A percentile compares a stretch with the other conserved stretches of the same genome.
Evolutionary conservation across 495 filamentous ascomycete species (phyloP).

Genomic region (Tuber borchii): DNA sequence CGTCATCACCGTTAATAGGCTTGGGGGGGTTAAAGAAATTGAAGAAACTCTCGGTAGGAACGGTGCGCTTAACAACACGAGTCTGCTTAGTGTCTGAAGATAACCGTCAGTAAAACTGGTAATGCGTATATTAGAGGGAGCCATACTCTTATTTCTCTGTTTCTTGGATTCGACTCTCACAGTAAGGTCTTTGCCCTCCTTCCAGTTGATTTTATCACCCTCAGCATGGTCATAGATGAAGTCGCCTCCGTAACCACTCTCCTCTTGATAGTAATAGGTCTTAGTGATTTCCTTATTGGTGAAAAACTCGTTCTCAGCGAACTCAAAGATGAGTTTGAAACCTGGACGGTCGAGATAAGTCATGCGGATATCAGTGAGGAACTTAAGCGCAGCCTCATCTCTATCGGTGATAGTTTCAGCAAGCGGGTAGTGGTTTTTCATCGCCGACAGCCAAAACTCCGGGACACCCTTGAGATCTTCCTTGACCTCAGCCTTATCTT

Average conservation of each 20-base stretch:
- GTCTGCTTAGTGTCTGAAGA: constrained; percentile 91
- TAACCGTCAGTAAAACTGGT: background rate
- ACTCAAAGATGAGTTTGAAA: constrained; percentile 97
- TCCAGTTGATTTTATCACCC: constrained; percentile 97
- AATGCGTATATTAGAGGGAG: background rate
- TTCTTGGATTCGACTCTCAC: constrained; percentile 96
- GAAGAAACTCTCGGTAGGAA: constrained; percentile 98
- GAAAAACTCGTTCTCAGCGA: constrained; percentile 90
- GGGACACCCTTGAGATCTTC: constrained; percentile 67
- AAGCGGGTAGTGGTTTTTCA: constrained; percentile 97
- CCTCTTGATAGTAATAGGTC: constrained; percentile 98
- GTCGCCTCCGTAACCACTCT: constrained; percentile 95
- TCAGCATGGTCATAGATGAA: constrained; percentile 99
- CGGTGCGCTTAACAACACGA: constrained; percentile 95
- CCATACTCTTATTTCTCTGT: constrained; percentile 97
- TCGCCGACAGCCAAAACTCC: constrained; percentile 98
- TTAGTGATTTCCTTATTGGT: constrained; percentile 94
- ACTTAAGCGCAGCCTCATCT: constrained; percentile 86
- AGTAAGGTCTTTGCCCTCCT: constrained; percentile 83
- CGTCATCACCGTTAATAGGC: constrained; percentile 67
- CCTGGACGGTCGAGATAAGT: constrained; percentile 97
- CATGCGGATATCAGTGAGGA: constrained; percentile 92
- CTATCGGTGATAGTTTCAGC: constrained; percentile 97
- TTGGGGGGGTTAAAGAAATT: constrained; percentile 98
- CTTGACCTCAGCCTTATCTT: constrained; percentile 49